A percentile compares a stretch with the other conserved stretches of the same genome.
These are phyloP conservation scores for Eudorina sp. DNA, from an alignment of 139 green algal species.

Conservation along the genomic window DNA sequence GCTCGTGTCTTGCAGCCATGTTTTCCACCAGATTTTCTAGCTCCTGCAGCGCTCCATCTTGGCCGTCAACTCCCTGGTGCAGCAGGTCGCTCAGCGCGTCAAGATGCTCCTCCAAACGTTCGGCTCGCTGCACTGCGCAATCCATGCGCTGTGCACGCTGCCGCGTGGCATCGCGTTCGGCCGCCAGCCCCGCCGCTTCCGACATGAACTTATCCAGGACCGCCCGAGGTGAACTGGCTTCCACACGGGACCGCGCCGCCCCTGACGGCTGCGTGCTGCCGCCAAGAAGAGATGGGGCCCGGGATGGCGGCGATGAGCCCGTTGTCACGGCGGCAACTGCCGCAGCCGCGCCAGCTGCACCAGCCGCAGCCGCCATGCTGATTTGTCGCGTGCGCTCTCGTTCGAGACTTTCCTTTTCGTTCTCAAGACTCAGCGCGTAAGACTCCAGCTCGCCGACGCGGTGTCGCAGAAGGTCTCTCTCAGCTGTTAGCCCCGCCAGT, in stretches of 20 bases:
- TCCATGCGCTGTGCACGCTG: too few relatives aligned
- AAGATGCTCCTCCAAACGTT: neutral
- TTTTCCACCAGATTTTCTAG: too few relatives aligned
- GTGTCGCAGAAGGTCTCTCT: neutral
- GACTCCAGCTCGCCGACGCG: neutral
- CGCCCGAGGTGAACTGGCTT: too few relatives aligned
- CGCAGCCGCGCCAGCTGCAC: conserved; percentile 28
- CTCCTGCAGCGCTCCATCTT: conserved; percentile 8
- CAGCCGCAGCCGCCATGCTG: conserved; percentile 17
- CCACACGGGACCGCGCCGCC: too few relatives aligned
- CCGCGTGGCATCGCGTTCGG: neutral
- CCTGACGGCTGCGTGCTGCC: too few relatives aligned
- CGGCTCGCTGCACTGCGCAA: neutral
- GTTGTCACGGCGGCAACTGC: conserved; percentile 1
- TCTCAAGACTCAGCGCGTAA: neutral
- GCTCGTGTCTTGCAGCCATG: too few relatives aligned
- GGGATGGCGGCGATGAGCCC: neutral
- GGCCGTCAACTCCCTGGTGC: neutral
- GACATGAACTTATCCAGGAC: too few relatives aligned
- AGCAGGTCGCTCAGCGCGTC: conserved; percentile 21
- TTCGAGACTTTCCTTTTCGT: neutral
- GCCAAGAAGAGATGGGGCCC: neutral
- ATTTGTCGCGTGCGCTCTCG: neutral
- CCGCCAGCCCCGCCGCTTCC: too few relatives aligned
- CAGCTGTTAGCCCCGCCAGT: neutral